These are phyloP conservation scores for Trichoderma asperellum DNA, from an alignment of 2,329 filamentous ascomycete genomes.

Conservation along the genomic window DNA sequence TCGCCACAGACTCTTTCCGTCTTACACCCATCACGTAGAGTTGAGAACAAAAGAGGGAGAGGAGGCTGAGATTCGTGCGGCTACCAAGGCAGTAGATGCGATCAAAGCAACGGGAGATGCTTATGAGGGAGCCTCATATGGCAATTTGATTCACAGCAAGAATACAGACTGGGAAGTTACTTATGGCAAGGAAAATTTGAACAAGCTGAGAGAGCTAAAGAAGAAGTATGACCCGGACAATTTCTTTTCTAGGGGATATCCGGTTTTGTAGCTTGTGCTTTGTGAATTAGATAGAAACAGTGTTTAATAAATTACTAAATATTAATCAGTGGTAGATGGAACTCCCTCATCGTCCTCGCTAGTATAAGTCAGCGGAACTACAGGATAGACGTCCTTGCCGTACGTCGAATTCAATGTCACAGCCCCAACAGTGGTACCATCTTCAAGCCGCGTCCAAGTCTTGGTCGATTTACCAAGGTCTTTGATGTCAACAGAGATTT, in stretches of 20 bases:
- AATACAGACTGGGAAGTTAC: conserved; percentile 8
- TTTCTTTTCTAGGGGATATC: conserved; percentile 23
- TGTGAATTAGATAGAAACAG: neutral
- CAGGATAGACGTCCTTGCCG: neutral
- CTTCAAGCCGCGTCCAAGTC: conserved; percentile 4
- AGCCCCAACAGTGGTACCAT: neutral
- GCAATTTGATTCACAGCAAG: neutral
- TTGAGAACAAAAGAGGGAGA: neutral
- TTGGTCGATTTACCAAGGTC: neutral
- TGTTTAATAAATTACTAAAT: neutral
- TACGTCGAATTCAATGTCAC: neutral
- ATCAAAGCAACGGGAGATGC: conserved; percentile 1
- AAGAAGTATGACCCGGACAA: conserved; percentile 16
- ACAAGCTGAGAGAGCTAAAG: neutral
- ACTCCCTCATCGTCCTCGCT: neutral
- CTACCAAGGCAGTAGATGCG: neutral
- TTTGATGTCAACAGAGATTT: neutral
- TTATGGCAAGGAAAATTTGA: conserved; percentile 5
- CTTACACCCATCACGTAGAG: neutral
- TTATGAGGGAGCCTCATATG: neutral
- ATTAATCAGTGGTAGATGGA: neutral
- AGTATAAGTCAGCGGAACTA: neutral
- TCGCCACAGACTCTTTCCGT: conserved; percentile 9
- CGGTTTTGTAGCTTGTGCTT: neutral
- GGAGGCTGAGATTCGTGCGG: neutral